Evolutionary conservation across 176 grass and related monocot species (phyloP).

Genomic region (Dactylis glomerata): DNA sequence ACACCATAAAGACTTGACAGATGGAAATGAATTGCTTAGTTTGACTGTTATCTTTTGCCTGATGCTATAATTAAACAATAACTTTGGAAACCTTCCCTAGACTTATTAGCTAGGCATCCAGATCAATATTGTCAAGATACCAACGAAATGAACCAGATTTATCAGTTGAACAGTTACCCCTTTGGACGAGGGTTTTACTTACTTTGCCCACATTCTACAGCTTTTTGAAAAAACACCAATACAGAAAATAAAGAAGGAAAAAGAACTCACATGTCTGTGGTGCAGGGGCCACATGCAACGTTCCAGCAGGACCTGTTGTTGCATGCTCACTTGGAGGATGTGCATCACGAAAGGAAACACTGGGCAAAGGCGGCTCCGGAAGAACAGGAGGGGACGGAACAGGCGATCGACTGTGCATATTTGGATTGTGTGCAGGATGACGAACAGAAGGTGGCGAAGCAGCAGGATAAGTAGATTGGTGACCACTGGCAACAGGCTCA

Average conservation of each 20-base stretch:
- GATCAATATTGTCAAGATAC: neutral
- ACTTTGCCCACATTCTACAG: neutral
- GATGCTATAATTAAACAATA: neutral
- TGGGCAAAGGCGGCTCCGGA: slow-evolving; percentile 30
- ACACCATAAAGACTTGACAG: neutral
- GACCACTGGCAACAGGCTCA: slow-evolving; percentile 37
- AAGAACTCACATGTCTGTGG: slow-evolving; percentile 46
- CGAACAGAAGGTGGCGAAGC: slow-evolving; percentile 26
- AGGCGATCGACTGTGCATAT: slow-evolving; percentile 15
- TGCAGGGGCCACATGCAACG: slow-evolving; percentile 31
- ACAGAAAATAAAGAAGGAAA: neutral
- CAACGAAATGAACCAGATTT: neutral
- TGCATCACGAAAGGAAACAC: slow-evolving; percentile 43
- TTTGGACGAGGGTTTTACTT: neutral
- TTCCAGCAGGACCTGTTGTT: slow-evolving; percentile 25
- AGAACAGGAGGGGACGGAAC: slow-evolving; percentile 25
- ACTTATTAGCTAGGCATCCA: neutral
- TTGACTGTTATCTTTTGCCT: neutral
- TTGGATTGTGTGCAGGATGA: slow-evolving; percentile 33
- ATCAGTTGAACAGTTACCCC: neutral
- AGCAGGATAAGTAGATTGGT: slow-evolving; percentile 29
- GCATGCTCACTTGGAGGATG: slow-evolving; percentile 42
- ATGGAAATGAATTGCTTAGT: neutral
- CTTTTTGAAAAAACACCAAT: neutral
- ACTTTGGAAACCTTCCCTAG: neutral